Conservation (phyloP, 805 yeast species). For the Saccharomyces cerevisiae region DNA sequence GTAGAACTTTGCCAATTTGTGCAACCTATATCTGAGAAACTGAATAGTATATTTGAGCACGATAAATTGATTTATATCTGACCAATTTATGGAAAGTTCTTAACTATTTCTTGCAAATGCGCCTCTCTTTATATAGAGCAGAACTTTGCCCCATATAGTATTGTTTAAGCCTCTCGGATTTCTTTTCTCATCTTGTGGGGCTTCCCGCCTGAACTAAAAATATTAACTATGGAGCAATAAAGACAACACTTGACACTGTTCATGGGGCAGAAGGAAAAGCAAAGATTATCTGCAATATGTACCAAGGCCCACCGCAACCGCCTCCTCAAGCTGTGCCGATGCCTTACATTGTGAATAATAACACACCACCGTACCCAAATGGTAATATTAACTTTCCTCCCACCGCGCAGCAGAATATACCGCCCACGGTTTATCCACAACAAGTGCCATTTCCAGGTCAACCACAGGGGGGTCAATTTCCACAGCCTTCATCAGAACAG, state of each 20-base stretch:
- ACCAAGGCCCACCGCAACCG: neutral
- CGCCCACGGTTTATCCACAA: neutral
- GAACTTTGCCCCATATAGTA: neutral
- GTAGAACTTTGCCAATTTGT: neutral
- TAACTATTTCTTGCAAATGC: neutral
- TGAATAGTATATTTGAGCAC: neutral
- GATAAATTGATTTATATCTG: neutral
- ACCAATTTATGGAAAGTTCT: neutral
- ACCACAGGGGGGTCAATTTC: neutral
- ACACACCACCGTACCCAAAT: neutral
- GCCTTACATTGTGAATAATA: neutral
- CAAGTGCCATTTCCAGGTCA: neutral
- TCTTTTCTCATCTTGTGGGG: conserved; percentile 3
- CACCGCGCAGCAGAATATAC: neutral
- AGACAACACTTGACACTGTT: neutral
- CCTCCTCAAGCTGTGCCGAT: neutral
- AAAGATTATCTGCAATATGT: neutral
- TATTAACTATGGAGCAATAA: neutral
- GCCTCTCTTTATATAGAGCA: neutral
- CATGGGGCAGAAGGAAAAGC: neutral
- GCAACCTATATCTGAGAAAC: neutral
- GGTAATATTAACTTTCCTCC: neutral
- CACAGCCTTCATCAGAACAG: neutral
- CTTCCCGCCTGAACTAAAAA: neutral
- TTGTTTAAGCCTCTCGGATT: neutral